A percentile compares a stretch with the other conserved stretches of the same genome.
phyloP scores from a whole-genome alignment of 1,284 basidiomycete species.

The Leccinum fuscescens region DNA sequence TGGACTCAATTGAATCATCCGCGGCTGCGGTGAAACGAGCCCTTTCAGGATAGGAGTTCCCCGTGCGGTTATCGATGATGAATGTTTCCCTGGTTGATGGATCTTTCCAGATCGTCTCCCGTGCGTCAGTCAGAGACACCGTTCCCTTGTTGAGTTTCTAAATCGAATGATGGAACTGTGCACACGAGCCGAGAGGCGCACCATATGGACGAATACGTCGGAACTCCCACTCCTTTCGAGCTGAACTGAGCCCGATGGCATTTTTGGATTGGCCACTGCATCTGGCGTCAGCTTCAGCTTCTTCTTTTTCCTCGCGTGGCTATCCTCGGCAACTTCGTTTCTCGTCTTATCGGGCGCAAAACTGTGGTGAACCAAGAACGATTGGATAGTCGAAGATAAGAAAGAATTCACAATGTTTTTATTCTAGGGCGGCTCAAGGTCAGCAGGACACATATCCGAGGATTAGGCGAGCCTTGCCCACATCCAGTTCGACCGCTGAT shows the following conservation, averaged over 20 bases:
- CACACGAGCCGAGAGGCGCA: slow-evolving; percentile 17
- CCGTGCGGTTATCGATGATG: slow-evolving; percentile 65
- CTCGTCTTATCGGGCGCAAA: slow-evolving; percentile 42
- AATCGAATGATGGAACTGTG: slow-evolving; percentile 6
- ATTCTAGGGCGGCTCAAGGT: slow-evolving; percentile 38
- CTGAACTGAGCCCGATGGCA: slow-evolving; percentile 16
- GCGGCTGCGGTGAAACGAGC: slow-evolving; percentile 19
- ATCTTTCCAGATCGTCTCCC: slow-evolving; percentile 55
- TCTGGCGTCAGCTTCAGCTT: slow-evolving; percentile 33
- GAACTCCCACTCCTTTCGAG: slow-evolving; percentile 11
- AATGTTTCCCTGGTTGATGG: slow-evolving; percentile 64
- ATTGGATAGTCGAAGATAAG: slow-evolving; percentile 56
- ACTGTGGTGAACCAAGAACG: slow-evolving; percentile 66
- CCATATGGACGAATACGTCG: slow-evolving; percentile 14
- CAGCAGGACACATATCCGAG: slow-evolving; percentile 4
- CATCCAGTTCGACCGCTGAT: slow-evolving; percentile 63
- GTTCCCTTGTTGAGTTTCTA: slow-evolving; percentile 14
- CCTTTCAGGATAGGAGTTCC: slow-evolving; percentile 49
- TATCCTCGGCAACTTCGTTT: slow-evolving; percentile 17
- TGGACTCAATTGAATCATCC: slow-evolving; percentile 11
- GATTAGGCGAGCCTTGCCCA: slow-evolving; percentile 34
- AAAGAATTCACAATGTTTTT: slow-evolving; percentile 50
- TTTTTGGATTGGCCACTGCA: slow-evolving; percentile 13
- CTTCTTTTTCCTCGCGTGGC: slow-evolving; percentile 41
- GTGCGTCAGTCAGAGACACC: slow-evolving; percentile 26